A percentile compares a stretch with the other conserved stretches of the same genome.
Evolutionary conservation across 345 rosid genomes (phyloP).

Genomic region (Melastoma malabathricum): DNA sequence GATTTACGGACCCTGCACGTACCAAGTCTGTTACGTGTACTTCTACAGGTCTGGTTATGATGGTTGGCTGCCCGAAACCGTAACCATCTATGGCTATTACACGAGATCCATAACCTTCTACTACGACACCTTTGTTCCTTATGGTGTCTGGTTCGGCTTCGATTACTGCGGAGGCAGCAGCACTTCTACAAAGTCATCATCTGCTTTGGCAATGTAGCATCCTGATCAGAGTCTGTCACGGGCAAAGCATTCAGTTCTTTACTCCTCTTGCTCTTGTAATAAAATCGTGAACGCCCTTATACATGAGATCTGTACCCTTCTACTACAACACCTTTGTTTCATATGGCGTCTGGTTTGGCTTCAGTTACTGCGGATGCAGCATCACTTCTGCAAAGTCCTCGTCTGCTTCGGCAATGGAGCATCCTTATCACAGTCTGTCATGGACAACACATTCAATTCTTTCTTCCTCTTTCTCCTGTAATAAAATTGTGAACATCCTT

Average conservation of each 20-base stretch:
- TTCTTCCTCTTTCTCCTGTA: not conserved
- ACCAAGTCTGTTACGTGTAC: constrained; percentile 42
- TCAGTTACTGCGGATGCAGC: constrained; percentile 22
- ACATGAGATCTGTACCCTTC: constrained; percentile 27
- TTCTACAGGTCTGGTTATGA: constrained; percentile 44
- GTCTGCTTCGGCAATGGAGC: constrained; percentile 1
- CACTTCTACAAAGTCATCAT: constrained; percentile 1
- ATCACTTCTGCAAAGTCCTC: constrained; percentile 3
- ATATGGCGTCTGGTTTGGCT: constrained; percentile 45
- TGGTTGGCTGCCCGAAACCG: constrained; percentile 51
- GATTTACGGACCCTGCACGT: constrained; percentile 47
- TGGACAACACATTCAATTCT: too few species aligned
- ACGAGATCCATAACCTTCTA: constrained; percentile 29
- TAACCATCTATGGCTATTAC: constrained; percentile 35
- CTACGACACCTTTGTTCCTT: constrained; percentile 36
- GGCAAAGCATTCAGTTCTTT: too few species aligned
- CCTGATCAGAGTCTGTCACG: too few species aligned
- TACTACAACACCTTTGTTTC: constrained; percentile 41
- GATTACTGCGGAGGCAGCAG: constrained; percentile 19
- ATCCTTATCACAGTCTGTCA: too few species aligned
- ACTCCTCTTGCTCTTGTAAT: not conserved
- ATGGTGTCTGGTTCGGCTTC: constrained; percentile 48
- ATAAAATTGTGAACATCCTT: too few species aligned
- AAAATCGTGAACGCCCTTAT: not conserved
- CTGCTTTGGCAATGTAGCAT: constrained; percentile 3